Percentiles rank a stretch among this genome's conserved stretches.
These are phyloP conservation scores for Pezizomycotina sp. DNA, from an alignment of 2,329 filamentous ascomycete species.

Conservation along the genomic window DNA sequence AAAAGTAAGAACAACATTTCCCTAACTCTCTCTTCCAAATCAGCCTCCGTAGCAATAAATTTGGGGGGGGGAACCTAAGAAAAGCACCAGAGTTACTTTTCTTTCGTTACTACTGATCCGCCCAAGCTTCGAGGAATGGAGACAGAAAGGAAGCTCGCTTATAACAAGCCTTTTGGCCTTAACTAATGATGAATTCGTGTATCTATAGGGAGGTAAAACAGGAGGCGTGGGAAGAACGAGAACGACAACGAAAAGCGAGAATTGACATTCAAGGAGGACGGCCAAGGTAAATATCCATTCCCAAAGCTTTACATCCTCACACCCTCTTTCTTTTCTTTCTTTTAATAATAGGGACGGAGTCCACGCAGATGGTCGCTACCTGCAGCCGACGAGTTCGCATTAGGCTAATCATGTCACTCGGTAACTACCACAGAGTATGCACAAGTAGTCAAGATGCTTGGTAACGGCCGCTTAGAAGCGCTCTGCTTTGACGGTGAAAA, in stretches of 20 bases:
- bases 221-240: constrained; percentile 96
- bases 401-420: no score
- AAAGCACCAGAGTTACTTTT: background rate
- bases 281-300: constrained; percentile 44
- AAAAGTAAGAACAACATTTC: constrained; percentile 54
- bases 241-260: constrained; percentile 99
- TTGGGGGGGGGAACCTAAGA: background rate
- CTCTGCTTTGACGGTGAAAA: constrained; percentile 90
- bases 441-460: constrained; percentile 87
- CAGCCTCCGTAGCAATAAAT: constrained; percentile 16
- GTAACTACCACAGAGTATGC: constrained; percentile 45
- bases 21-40: constrained; percentile 22
- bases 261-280: constrained; percentile 96
- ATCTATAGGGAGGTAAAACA: constrained; percentile 81
- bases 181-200: background rate
- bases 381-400: no score
- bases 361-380: no score
- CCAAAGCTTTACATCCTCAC: background rate
- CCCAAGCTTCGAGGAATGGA: no score
- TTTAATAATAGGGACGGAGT: no score
- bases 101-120: background rate
- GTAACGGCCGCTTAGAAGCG: constrained; percentile 83
- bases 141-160: background rate
- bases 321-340: background rate
- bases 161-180: background rate